Percentiles rank a stretch among this genome's conserved stretches.
phyloP scores from a whole-genome alignment of 768 basidiomycete species.

The Lactarius sp. region DNA sequence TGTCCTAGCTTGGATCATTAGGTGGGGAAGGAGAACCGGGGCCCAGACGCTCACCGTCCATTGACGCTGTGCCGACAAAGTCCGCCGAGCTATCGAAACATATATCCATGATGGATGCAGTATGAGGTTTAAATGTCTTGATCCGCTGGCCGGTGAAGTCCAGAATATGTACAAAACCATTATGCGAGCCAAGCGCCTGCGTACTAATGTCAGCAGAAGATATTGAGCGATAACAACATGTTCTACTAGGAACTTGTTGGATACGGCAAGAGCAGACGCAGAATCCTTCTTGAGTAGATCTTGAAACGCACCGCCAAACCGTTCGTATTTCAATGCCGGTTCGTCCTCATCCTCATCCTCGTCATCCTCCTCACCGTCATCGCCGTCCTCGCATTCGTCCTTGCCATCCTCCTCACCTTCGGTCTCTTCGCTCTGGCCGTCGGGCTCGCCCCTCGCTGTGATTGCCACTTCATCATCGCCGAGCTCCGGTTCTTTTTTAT shows the following conservation, averaged over 20 bases:
- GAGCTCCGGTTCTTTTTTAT: neutral
- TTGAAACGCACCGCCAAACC: conserved; percentile 63
- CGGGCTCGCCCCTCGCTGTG: conserved; percentile 25
- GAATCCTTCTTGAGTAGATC: conserved; percentile 87
- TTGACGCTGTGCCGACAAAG: conserved; percentile 87
- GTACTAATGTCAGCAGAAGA: neutral
- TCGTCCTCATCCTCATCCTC: conserved; percentile 80
- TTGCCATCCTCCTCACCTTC: conserved; percentile 24
- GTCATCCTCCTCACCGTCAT: conserved; percentile 47
- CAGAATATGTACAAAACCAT: conserved; percentile 85
- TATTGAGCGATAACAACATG: conserved; percentile 10
- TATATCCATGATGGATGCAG: conserved; percentile 82
- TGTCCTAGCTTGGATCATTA: conserved; percentile 56
- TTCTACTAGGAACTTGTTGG: conserved; percentile 65
- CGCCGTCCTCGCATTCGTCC: conserved; percentile 33
- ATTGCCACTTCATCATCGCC: neutral
- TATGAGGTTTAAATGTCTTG: conserved; percentile 88
- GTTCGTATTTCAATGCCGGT: conserved; percentile 87
- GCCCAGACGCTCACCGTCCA: conserved; percentile 70
- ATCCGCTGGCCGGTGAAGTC: conserved; percentile 73
- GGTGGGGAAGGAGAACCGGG: neutral
- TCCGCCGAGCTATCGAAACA: conserved; percentile 79
- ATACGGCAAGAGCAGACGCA: conserved; percentile 75
- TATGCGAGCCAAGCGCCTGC: conserved; percentile 89
- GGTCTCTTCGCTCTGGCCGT: conserved; percentile 22